A percentile compares a stretch with the other conserved stretches of the same genome.
These are phyloP conservation scores for Talaromyces nanjingensis DNA, from an alignment of 495 filamentous ascomycete species.

Conservation along the genomic window DNA sequence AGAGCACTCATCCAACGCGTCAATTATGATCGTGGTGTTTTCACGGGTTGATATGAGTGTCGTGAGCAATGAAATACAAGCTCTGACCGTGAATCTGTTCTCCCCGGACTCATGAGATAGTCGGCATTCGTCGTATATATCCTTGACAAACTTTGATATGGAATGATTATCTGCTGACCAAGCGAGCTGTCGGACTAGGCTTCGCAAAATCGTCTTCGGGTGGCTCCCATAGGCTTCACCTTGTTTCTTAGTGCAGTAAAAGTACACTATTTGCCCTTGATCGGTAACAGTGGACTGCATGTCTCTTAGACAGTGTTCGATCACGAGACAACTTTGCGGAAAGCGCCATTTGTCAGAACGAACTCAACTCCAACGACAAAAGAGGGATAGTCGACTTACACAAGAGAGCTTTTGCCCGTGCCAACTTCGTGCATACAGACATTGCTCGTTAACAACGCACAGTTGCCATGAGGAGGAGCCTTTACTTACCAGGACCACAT, in stretches of 20 bases:
- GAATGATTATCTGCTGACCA: neutral
- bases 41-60: neutral
- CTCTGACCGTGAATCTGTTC: neutral
- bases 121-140: neutral
- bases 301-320: neutral
- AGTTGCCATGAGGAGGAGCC: neutral
- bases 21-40: neutral
- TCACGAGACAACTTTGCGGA: neutral
- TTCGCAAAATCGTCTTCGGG: neutral
- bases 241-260: neutral
- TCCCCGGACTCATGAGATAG: neutral
- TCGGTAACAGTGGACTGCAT: neutral
- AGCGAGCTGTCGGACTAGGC: neutral
- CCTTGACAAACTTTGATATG: neutral
- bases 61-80: neutral
- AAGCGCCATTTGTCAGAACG: neutral
- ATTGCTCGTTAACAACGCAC: neutral
- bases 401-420: neutral
- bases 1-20: neutral
- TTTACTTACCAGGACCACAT: neutral
- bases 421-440: neutral
- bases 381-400: neutral
- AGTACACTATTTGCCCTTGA: neutral
- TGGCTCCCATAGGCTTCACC: neutral
- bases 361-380: neutral